Evolutionary conservation across 202 grass and related monocot genomes (phyloP).

Genomic region (Saccharum hybrid): DNA sequence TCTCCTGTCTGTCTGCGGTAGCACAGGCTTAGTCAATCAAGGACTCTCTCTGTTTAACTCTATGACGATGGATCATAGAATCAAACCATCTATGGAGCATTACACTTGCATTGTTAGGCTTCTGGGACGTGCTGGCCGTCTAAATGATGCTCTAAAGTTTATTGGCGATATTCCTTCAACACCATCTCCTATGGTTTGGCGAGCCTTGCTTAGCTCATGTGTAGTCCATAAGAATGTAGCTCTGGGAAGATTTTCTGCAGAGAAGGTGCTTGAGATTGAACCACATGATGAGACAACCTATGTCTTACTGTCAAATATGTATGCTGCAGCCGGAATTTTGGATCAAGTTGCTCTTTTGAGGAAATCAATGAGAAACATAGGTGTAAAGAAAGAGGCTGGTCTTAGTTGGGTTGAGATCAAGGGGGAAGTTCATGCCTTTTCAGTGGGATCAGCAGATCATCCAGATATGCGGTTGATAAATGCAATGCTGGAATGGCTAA

Average conservation of each 20-base stretch:
- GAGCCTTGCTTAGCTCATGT: constrained; percentile 70
- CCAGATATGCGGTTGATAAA: constrained; percentile 65
- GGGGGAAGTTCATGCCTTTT: constrained; percentile 64
- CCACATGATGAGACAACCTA: constrained; percentile 74
- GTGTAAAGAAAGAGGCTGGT: constrained; percentile 65
- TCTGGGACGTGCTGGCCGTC: constrained; percentile 59
- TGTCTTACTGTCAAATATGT: constrained; percentile 76
- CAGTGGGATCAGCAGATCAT: constrained; percentile 59
- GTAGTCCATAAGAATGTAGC: constrained; percentile 70
- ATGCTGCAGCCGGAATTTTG: constrained; percentile 63
- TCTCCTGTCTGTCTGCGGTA: constrained; percentile 61
- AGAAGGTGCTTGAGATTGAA: constrained; percentile 70
- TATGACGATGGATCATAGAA: constrained; percentile 54
- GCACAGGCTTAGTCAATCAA: constrained; percentile 54
- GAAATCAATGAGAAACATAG: constrained; percentile 70
- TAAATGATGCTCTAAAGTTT: constrained; percentile 68
- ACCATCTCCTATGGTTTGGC: constrained; percentile 75
- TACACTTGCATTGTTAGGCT: constrained; percentile 79
- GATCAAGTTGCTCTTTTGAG: constrained; percentile 68
- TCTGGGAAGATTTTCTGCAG: constrained; percentile 62
- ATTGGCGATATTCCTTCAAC: constrained; percentile 57
- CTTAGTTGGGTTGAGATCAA: constrained; percentile 75
- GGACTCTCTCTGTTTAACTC: constrained; percentile 61
- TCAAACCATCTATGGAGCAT: constrained; percentile 71
- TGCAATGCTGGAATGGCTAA: constrained; percentile 66